Evolutionary conservation across 225 moss, liverwort and hornwort species (phyloP), one percentile per base, ranked within the genome.

Genomic region (Ulota crispa): DNA sequence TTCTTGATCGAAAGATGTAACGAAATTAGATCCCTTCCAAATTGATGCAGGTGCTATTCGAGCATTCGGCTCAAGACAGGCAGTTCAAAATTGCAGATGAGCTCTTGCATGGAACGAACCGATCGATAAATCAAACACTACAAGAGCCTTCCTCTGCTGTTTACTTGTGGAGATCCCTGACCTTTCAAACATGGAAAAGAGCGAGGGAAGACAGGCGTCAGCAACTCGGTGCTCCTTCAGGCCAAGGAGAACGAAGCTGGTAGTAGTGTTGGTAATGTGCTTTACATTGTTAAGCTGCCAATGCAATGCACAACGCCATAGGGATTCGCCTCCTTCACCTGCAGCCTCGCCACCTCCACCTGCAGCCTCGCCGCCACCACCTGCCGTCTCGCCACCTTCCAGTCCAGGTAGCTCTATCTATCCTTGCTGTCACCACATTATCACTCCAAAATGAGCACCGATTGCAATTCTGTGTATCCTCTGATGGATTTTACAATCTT

Each of bases 271-370:
- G 39, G 42, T 70, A 0, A 50, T 74, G 64, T 83, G 83, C 85
- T 77, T 83, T 6, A 18, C 82, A 73, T 23, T 85, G 70, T 57
- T 85, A 19, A 63, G 74, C 77, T 78, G 70, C 73, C 77, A 86
- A 64, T 86, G 88, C 85, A 74, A 68, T 81, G 88, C 83, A 50
- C 85, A 85, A 75, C 69, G 30, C 70, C 31, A 32, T 56, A 84
- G 84, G 69, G 77, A 71, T 53, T 50, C 77, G 31, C 83, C 83
- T 54, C 83, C 73, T 73, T 84, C 87, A 23, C 87, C 87, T 62
- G 84, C 68, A 55, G 3, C 18, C 34, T 39, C 83, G 54, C 80
- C 80, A 60, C 84, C 83, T 56, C 39, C 43, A 43, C 43, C 42
- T 43, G 42, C 42, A 11, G 77, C 64, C 37, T 50, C 77, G 31